Evolutionary conservation across 768 basidiomycete species (phyloP).

Genomic region (Phylloporus sp.): DNA sequence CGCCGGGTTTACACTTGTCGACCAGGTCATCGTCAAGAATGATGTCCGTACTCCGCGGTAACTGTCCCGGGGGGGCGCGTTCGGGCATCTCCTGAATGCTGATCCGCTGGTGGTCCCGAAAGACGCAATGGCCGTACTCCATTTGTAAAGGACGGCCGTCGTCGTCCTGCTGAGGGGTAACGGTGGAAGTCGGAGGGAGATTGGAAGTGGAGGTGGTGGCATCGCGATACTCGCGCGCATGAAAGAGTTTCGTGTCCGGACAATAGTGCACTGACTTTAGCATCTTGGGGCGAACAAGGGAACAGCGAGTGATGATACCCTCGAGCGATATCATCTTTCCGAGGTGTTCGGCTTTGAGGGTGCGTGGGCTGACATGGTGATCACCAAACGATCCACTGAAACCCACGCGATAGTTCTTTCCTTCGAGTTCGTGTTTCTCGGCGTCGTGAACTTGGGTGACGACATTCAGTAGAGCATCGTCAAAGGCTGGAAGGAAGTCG

Average conservation of each 20-base stretch:
- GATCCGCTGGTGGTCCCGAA: slow-evolving; percentile 95
- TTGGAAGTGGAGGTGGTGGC: slow-evolving; percentile 83
- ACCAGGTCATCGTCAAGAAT: slow-evolving; percentile 96
- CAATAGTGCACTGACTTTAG: slow-evolving; percentile 95
- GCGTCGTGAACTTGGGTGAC: slow-evolving; percentile 70
- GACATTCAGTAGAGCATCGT: slow-evolving; percentile 72
- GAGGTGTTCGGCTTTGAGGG: slow-evolving; percentile 80
- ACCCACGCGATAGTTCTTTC: slow-evolving; percentile 81
- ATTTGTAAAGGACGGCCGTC: slow-evolving; percentile 82
- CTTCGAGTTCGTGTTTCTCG: slow-evolving; percentile 76
- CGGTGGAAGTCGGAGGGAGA: slow-evolving; percentile 76
- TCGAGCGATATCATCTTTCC: slow-evolving; percentile 96
- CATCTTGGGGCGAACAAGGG: slow-evolving; percentile 98
- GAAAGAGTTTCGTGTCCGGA: slow-evolving; percentile 78
- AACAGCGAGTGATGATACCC: slow-evolving; percentile 97
- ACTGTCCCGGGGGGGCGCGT: slow-evolving; percentile 92
- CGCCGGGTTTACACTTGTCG: slow-evolving; percentile 96
- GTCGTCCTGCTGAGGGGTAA: slow-evolving; percentile 90
- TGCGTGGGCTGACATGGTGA: slow-evolving; percentile 94
- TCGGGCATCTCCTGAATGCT: slow-evolving; percentile 99
- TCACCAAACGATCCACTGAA: slow-evolving; percentile 97
- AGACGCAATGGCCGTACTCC: slow-evolving; percentile 88
- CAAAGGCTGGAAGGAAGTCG: slow-evolving; percentile 84
- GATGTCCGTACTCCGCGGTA: slow-evolving; percentile 94
- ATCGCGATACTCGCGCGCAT: slow-evolving; percentile 89